These are phyloP conservation scores for Scheffersomyces titani DNA, from an alignment of 1,139 yeast genomes.

Conservation along the genomic window DNA sequence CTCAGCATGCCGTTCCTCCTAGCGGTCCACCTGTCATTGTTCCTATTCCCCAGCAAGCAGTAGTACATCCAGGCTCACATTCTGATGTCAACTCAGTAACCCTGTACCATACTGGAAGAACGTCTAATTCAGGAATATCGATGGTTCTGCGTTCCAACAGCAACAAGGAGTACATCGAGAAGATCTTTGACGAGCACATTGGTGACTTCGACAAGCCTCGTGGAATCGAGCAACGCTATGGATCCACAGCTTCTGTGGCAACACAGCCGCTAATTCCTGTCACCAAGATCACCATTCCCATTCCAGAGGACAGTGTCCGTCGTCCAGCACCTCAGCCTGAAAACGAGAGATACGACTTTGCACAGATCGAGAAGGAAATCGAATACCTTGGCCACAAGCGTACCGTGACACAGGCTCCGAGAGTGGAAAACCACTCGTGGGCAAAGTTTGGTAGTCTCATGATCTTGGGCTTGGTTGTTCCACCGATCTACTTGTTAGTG, in stretches of 20 bases:
- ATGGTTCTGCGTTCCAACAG: not conserved
- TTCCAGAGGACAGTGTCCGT: not conserved
- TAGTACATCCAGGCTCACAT: not conserved
- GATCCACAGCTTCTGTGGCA: conserved; percentile 5
- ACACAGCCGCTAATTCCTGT: not conserved
- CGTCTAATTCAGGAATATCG: not conserved
- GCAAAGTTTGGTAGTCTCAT: conserved; percentile 13
- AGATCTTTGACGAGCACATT: conserved; percentile 12
- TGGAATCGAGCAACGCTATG: conserved; percentile 7
- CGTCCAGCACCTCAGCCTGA: not conserved
- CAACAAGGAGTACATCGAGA: conserved; percentile 9
- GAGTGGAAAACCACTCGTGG: not conserved
- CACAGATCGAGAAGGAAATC: not conserved
- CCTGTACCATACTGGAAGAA: not conserved
- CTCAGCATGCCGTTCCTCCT: not conserved
- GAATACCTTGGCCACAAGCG: not conserved
- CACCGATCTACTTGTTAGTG: conserved; percentile 37
- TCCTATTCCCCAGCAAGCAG: not conserved
- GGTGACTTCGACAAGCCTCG: conserved; percentile 17
- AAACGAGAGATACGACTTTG: not conserved
- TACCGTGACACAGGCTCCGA: not conserved
- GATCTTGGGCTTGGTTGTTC: conserved; percentile 32
- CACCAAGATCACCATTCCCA: not conserved
- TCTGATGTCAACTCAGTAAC: not conserved
- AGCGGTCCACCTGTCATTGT: not conserved